Evolutionary conservation across 768 basidiomycete genomes (phyloP), one percentile per base, ranked within the genome.

Genomic region (Gymnopilus junonius): DNA sequence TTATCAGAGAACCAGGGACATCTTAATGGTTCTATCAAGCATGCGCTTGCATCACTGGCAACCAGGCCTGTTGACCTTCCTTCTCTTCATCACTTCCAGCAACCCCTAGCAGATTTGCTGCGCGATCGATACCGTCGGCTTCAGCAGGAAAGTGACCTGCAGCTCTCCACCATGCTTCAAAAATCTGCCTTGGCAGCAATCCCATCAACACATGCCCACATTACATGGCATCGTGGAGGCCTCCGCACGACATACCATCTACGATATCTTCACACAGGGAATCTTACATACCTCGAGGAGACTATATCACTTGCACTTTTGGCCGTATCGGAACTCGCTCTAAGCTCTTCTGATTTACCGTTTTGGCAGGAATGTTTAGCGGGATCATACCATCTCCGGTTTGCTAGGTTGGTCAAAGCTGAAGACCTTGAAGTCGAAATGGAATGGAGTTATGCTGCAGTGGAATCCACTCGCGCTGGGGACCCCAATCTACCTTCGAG

Each of bases 11-110:
- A 32, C 43, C 17, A 17, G 23, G 10, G 57, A 23, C 31, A 62
- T 55, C 46, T 69, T 23, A 31, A 40, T n/a, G 27, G 29, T n/a
- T 65, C 68, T 35, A 67, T 67, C 51, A 43, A 39, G 10, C 63
- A 65, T 57, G 46, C 62, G 4, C 48, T 61, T n/a, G 55, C 58
- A 5, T 58, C 58, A 2, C 56, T 69, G 2, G 62, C 61, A 8
- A 43, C 62, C 23, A 67, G 60, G 8, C 43, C 58, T 39, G 34
- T 46, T 29, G 39, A 43, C 32, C 69, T 67, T 34, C 64, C 64
- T 17, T 55, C 61, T 21, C 56, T 61, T 7, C 66, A 64, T 32
- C 65, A 64, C 53, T 66, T 64, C 51, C 64, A 69, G 50, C 62
- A 65, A 40, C 54, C 64, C 29, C 58, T 69, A 11, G 66, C 64